Evolutionary conservation across 2,329 filamentous ascomycete species (phyloP).

Genomic region (Drechslerella coelobrocha): DNA sequence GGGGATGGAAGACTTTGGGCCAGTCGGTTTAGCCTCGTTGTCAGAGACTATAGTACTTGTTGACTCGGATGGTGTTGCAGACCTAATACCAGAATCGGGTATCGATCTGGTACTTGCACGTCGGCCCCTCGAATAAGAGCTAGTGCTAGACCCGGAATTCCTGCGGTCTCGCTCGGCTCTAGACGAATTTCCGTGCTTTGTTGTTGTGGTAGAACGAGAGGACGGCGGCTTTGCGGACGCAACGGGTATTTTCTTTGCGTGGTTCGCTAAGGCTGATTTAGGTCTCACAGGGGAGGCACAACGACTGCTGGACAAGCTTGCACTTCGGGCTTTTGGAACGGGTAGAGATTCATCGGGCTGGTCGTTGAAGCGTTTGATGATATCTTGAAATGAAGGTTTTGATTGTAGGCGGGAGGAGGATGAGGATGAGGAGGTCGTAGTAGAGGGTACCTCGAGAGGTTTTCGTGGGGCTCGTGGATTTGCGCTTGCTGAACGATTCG

Average conservation of each 20-base stretch:
- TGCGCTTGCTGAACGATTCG: constrained; percentile 43
- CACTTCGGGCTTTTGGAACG: constrained; percentile 43
- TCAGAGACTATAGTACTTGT: constrained; percentile 37
- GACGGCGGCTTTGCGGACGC: constrained; percentile 12
- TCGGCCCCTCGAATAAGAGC: constrained; percentile 35
- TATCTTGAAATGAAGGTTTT: constrained; percentile 47
- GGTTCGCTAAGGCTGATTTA: constrained; percentile 45
- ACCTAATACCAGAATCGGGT: constrained; percentile 38
- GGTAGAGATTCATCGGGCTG: constrained; percentile 42
- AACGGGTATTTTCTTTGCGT: constrained; percentile 28
- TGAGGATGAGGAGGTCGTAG: constrained; percentile 9
- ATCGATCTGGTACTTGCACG: constrained; percentile 22
- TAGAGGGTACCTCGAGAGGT: constrained; percentile 33
- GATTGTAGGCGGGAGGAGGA: constrained; percentile 32
- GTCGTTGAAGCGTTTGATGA: constrained; percentile 48
- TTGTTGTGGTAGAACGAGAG: constrained; percentile 20
- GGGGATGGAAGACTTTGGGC: constrained; percentile 31
- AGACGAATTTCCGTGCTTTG: constrained; percentile 18
- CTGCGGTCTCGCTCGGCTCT: constrained; percentile 34
- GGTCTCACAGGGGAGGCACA: constrained; percentile 45
- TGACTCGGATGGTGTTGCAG: constrained; percentile 38
- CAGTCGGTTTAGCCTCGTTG: constrained; percentile 35
- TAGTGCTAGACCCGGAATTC: constrained; percentile 43
- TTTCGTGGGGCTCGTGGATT: constrained; percentile 40
- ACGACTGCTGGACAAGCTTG: constrained; percentile 42